Evolutionary conservation across 2,329 filamentous ascomycete species (phyloP).

Genomic region (Fusarium azukiicola): DNA sequence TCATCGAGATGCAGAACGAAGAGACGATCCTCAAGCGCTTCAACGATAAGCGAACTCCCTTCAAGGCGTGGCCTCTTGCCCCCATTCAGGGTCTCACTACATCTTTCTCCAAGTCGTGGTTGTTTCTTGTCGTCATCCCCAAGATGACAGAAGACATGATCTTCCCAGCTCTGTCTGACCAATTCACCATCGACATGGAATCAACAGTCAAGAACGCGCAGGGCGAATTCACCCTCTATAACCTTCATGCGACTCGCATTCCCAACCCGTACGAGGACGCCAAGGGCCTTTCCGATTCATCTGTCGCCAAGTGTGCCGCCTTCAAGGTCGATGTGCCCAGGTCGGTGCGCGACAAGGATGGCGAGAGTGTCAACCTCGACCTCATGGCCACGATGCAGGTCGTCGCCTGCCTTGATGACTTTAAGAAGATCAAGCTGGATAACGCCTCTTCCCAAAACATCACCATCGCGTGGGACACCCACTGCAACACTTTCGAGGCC

Average conservation of each 20-base stretch:
- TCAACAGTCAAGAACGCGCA: conserved; percentile 42
- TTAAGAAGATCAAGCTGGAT: conserved; percentile 41
- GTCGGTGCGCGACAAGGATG: conserved; percentile 53
- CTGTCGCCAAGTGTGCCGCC: conserved; percentile 53
- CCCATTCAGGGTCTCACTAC: conserved; percentile 56
- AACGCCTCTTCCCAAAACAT: conserved; percentile 46
- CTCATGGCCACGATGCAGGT: conserved; percentile 84
- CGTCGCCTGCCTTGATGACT: conserved; percentile 65
- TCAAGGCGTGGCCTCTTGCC: conserved; percentile 57
- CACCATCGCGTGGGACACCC: conserved; percentile 54
- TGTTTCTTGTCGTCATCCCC: conserved; percentile 56
- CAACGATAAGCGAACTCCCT: conserved; percentile 49
- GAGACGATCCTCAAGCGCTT: conserved; percentile 48
- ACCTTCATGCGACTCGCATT: conserved; percentile 53
- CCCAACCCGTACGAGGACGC: conserved; percentile 58
- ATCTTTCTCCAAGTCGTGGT: conserved; percentile 58
- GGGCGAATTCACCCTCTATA: conserved; percentile 51
- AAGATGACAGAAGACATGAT: conserved; percentile 35
- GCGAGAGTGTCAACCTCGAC: conserved; percentile 62
- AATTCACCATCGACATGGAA: conserved; percentile 56
- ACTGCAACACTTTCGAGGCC: conserved; percentile 57
- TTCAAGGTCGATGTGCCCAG: conserved; percentile 61
- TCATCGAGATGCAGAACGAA: conserved; percentile 62
- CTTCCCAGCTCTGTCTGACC: conserved; percentile 56
- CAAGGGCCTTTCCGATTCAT: conserved; percentile 15